Evolutionary conservation across 495 filamentous ascomycete species (phyloP), one percentile per base, ranked within the genome.

Genomic region (Penicillium soppii): DNA sequence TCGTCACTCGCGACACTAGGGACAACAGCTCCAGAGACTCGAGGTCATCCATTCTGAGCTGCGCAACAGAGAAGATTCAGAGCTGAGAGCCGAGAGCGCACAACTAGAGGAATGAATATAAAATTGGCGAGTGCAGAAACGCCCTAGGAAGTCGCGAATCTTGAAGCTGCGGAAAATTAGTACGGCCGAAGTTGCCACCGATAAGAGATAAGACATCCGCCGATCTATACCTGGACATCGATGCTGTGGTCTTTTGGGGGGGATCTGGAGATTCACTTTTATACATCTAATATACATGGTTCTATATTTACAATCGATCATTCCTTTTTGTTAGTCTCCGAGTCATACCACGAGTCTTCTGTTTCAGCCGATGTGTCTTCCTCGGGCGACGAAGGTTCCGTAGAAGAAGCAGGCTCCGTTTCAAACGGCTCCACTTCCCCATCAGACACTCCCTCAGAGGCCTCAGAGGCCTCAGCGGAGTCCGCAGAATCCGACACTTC

Each of bases 1-100:
- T 90, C 29, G 90, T 96, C 58, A 98, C 90, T 69, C 92, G 95
- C 38, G 90, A 92, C 53, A 97, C 91, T 50, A 98, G 83, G 54
- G 90, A 95, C 52, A 97, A 83, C 53, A 95, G 77, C 74, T 98
- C 94, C 56, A 98, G 83, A 55, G 86, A 88, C 59, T 88, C 84
- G 50, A 97, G 79, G 67, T 95, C 90, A 66, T 95, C 92, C 89
- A 98, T 96, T 52, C 26, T 60, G 53, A 51, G 37, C 19, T 30
- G 32, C 26, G 41, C 26, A 33, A 26, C 26, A 41, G 46, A 50
- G 10, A 17, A 56, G 16, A 50, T 27, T 40, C 17, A 40, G 37
- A 33, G 20, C 16, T 17, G 33, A 49, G 20, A 23, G 43, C 20
- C 36, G 26, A 42, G 30, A 36, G 13, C n/a, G 52, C 30, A 23